These are phyloP conservation scores for Colletotrichum sp. DNA, from an alignment of 2,329 filamentous ascomycete species.

Conservation along the genomic window DNA sequence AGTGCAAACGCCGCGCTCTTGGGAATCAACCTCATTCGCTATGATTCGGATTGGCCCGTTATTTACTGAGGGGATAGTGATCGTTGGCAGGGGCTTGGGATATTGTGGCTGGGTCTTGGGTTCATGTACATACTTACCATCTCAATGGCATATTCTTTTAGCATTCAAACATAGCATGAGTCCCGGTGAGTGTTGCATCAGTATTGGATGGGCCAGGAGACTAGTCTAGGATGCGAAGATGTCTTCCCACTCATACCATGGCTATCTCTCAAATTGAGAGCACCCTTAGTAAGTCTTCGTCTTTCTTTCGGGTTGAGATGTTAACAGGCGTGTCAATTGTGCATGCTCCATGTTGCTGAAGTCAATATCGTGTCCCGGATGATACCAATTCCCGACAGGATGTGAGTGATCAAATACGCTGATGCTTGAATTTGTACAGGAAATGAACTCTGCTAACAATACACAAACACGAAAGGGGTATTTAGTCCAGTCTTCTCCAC, in stretches of 20 bases:
- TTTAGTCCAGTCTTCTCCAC: constrained; percentile 22
- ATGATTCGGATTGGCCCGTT: constrained; percentile 34
- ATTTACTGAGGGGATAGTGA: constrained; percentile 25
- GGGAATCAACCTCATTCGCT: constrained; percentile 35
- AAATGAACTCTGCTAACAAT: not conserved
- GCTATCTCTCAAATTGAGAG: not conserved
- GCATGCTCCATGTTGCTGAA: not conserved
- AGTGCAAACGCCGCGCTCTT: constrained; percentile 27
- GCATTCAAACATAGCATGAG: not conserved
- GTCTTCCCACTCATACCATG: not conserved
- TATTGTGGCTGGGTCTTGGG: not conserved
- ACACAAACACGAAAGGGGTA: not conserved
- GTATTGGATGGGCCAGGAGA: not conserved
- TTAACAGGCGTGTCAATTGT: not conserved
- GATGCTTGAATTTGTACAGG: not conserved
- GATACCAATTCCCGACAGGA: not conserved
- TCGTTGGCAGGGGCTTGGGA: not conserved
- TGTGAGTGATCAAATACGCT: not conserved
- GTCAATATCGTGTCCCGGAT: accelerated
- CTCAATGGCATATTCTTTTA: not conserved
- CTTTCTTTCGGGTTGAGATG: not conserved
- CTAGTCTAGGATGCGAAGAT: not conserved
- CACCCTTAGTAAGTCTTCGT: not conserved
- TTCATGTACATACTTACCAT: not conserved
- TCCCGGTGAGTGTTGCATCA: not conserved